Conservation (phyloP, 768 basidiomycete genomes). For the Tephrocybe rancida region DNA sequence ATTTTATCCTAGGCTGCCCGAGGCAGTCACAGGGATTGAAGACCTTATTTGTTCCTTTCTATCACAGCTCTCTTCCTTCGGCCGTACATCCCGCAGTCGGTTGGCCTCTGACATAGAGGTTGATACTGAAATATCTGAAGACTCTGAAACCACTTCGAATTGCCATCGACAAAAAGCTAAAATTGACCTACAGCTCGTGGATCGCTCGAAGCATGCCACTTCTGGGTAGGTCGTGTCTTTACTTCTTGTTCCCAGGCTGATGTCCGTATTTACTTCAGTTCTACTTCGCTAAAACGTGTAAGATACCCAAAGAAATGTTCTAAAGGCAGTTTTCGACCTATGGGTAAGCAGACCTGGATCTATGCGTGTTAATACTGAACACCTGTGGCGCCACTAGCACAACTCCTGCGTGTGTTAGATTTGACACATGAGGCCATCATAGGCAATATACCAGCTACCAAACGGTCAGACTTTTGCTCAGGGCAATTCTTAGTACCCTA, state of each 20-base stretch:
- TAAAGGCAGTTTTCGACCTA: constrained; percentile 38
- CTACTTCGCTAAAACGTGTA: constrained; percentile 22
- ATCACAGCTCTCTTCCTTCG: constrained; percentile 32
- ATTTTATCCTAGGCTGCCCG: constrained; percentile 8
- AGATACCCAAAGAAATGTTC: constrained; percentile 37
- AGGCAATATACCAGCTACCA: constrained; percentile 58
- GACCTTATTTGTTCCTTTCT: constrained; percentile 38
- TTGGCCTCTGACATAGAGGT: constrained; percentile 1
- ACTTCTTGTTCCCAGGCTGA: neutral
- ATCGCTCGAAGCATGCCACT: constrained; percentile 29
- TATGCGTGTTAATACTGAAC: neutral
- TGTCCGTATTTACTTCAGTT: constrained; percentile 11
- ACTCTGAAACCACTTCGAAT: constrained; percentile 2
- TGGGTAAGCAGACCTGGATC: constrained; percentile 33
- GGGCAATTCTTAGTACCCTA: too few relatives aligned
- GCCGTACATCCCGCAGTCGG: constrained; percentile 11
- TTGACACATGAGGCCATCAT: constrained; percentile 69
- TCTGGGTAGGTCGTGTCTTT: constrained; percentile 24
- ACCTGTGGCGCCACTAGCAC: constrained; percentile 45
- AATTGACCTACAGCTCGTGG: constrained; percentile 35
- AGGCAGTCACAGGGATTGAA: constrained; percentile 32
- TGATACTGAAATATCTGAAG: constrained; percentile 16
- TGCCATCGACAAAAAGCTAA: constrained; percentile 23
- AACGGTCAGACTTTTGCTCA: constrained; percentile 45
- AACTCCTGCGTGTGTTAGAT: constrained; percentile 67